Percentiles rank a stretch among this genome's conserved stretches.
These are phyloP conservation scores for Syncephalastrum sp. DNA, from an alignment of 371 early-diverging fungal genomes.

Conservation along the genomic window DNA sequence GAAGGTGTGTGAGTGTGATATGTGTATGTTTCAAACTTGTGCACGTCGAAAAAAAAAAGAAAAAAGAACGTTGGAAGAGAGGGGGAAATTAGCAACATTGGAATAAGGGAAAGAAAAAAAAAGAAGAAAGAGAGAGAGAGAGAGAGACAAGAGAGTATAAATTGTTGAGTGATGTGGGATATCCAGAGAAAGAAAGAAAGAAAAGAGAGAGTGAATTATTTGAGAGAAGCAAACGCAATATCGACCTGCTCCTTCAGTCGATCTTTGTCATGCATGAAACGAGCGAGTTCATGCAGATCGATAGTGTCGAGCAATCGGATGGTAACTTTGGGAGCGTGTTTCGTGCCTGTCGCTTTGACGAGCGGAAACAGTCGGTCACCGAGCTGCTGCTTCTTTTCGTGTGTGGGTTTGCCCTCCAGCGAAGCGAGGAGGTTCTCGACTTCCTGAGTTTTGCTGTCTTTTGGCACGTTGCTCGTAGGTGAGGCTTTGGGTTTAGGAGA, in stretches of 20 bases:
- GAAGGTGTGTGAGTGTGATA: too few relatives aligned
- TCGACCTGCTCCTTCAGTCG: constrained; percentile 31
- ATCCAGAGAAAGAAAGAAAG: constrained; percentile 6
- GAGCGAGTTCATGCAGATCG: constrained; percentile 31
- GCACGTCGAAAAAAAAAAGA: background rate
- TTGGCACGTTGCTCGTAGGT: constrained; percentile 1
- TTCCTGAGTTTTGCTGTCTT: constrained; percentile 7
- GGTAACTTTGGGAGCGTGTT: constrained; percentile 35
- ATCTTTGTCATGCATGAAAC: constrained; percentile 37
- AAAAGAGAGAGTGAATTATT: constrained; percentile 3
- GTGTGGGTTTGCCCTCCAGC: constrained; percentile 29
- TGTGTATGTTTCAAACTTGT: too few relatives aligned
- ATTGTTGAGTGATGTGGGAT: constrained; percentile 6
- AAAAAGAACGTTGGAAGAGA: background rate
- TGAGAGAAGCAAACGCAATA: constrained; percentile 24
- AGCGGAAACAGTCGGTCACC: constrained; percentile 47
- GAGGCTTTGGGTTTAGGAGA: constrained; percentile 7
- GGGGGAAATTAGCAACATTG: background rate
- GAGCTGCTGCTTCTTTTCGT: constrained; percentile 42
- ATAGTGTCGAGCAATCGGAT: constrained; percentile 33
- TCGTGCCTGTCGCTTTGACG: constrained; percentile 43
- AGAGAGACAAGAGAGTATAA: background rate
- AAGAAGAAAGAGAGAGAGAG: constrained; percentile 5
- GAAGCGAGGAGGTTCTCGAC: constrained; percentile 26
- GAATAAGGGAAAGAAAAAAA: background rate